Percentiles rank a stretch among this genome's conserved stretches.
phyloP scores from a whole-genome alignment of 78 protist species.

The Bodo saltans region DNA sequence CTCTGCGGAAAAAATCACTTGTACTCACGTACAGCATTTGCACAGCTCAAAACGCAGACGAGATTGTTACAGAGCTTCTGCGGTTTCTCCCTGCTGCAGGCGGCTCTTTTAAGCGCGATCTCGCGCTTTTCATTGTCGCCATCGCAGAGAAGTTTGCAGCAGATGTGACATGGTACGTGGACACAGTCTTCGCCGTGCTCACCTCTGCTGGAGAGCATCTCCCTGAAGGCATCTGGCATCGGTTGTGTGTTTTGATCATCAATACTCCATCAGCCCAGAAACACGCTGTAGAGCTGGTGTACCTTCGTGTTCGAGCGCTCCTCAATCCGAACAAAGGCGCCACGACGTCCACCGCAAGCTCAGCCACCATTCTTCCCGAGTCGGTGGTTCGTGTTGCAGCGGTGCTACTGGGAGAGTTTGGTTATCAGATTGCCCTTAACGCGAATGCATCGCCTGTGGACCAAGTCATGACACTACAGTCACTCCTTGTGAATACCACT shows the following conservation, averaged over 20 bases:
- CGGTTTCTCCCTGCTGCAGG: constrained; percentile 70
- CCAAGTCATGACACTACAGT: constrained; percentile 59
- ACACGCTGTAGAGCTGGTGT: constrained; percentile 76
- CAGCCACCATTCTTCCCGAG: constrained; percentile 63
- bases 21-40: constrained; percentile 89
- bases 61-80: constrained; percentile 80
- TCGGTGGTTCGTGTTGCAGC: constrained; percentile 71
- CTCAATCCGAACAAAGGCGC: not conserved
- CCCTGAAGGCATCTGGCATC: constrained; percentile 85
- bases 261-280: constrained; percentile 76
- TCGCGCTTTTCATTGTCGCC: constrained; percentile 89
- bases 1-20: constrained; percentile 81
- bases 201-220: constrained; percentile 84
- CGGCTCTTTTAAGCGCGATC: constrained; percentile 76
- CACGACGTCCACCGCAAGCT: constrained; percentile 52
- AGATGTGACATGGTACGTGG: constrained; percentile 87
- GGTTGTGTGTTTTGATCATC: constrained; percentile 90
- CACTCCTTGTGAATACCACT: constrained; percentile 33
- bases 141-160: constrained; percentile 87
- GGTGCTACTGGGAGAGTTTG: constrained; percentile 93
- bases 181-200: constrained; percentile 76
- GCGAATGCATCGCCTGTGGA: constrained; percentile 18
- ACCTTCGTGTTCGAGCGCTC: too few relatives aligned
- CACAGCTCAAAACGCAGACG: constrained; percentile 56
- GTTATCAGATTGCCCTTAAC: constrained; percentile 72